These are phyloP conservation scores for Elongisporangium senticosum DNA, from an alignment of 352 stramenopile genomes.

Conservation along the genomic window DNA sequence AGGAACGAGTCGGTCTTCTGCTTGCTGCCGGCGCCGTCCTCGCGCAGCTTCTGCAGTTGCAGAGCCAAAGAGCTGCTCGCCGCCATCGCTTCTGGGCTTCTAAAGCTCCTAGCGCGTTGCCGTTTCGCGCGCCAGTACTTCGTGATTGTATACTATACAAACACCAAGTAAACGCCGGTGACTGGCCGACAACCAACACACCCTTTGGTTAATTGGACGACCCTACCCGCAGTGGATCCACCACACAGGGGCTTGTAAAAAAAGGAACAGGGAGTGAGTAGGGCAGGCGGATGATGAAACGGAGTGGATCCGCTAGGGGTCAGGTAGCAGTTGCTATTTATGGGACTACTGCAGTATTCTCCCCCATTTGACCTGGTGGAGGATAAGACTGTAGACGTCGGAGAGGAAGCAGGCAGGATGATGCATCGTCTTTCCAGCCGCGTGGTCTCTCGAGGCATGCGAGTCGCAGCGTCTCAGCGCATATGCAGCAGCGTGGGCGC, in stretches of 20 bases:
- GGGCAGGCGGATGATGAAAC: neutral
- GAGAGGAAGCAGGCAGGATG: neutral
- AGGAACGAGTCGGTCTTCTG: conserved; percentile 81
- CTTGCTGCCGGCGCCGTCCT: conserved; percentile 72
- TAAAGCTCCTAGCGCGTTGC: neutral
- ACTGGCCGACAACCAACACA: conserved; percentile 20
- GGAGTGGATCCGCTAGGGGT: neutral
- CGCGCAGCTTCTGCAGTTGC: conserved; percentile 79
- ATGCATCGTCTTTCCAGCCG: neutral
- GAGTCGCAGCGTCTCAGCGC: neutral
- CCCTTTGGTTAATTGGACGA: neutral
- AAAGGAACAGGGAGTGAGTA: neutral
- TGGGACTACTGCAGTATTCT: neutral
- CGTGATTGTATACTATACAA: conserved; percentile 27
- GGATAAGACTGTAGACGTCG: neutral
- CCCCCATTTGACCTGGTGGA: neutral
- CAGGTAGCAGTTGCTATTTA: neutral
- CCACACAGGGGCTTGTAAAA: neutral
- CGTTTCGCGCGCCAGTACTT: conserved; percentile 13
- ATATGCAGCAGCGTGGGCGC: neutral
- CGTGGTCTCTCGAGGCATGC: neutral
- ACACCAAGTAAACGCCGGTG: conserved; percentile 10
- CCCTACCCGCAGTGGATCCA: neutral
- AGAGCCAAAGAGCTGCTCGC: conserved; percentile 67
- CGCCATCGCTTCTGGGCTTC: neutral